A percentile compares a stretch with the other conserved stretches of the same genome.
Conservation (phyloP, 2,329 filamentous ascomycete genomes). For the Botrytis cinerea region DNA sequence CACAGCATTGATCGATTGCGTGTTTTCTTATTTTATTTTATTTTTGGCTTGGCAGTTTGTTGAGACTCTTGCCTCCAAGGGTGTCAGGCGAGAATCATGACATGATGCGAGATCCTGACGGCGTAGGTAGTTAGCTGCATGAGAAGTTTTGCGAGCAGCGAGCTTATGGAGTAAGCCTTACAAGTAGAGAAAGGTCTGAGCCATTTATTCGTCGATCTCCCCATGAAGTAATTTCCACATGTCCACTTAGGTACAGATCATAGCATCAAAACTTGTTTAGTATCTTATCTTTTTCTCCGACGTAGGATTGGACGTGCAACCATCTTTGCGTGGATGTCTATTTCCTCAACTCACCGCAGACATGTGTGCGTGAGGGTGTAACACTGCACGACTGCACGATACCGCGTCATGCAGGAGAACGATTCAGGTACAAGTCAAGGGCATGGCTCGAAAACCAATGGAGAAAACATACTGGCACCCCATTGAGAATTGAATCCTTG, state of each 20-base stretch:
- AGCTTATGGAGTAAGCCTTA: constrained; percentile 10
- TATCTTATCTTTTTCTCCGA: constrained; percentile 17
- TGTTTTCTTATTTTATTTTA: not conserved
- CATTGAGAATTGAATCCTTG: not conserved
- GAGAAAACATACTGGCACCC: not conserved
- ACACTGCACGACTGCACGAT: constrained; percentile 1
- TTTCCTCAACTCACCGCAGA: not conserved
- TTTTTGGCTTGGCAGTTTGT: not conserved
- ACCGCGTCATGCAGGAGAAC: not conserved
- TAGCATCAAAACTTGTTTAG: constrained; percentile 4
- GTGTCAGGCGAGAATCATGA: not conserved
- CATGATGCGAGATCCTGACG: not conserved
- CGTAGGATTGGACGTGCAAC: not conserved
- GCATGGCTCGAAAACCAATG: constrained; percentile 6
- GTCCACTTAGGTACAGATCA: not conserved
- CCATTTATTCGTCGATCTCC: not conserved
- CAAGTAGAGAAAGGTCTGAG: constrained; percentile 10
- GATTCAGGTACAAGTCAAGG: not conserved
- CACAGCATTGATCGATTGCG: not conserved
- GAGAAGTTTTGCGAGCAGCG: not conserved
- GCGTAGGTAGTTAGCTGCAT: not conserved
- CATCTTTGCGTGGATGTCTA: not conserved
- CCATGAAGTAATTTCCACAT: constrained; percentile 8
- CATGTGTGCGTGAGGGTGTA: not conserved
- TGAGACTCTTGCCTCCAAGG: not conserved